Evolutionary conservation across 1,284 basidiomycete species (phyloP).

Genomic region (Pulchroboletus neoregius): DNA sequence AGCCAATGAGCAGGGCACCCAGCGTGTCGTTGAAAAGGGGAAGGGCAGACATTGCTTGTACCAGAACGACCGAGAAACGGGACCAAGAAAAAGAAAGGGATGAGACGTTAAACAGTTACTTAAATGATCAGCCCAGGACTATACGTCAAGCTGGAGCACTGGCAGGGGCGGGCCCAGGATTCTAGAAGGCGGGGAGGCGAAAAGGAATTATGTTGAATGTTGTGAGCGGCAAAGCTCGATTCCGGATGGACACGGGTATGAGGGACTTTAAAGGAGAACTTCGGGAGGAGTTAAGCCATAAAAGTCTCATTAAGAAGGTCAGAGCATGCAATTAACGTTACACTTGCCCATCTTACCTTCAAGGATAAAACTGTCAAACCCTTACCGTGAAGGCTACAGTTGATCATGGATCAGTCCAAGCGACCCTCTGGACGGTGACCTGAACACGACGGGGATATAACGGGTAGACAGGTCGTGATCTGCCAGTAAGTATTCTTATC

Average conservation of each 20-base stretch:
- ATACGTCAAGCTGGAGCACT: slow-evolving; percentile 11
- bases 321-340: slow-evolving; percentile 6
- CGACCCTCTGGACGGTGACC: too few species aligned
- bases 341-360: background rate
- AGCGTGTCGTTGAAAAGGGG: slow-evolving; percentile 47
- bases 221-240: background rate
- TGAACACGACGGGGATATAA: too few species aligned
- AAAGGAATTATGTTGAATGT: slow-evolving; percentile 1
- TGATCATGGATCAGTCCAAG: background rate
- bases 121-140: background rate
- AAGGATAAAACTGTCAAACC: slow-evolving; percentile 7
- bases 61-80: slow-evolving; percentile 1
- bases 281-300: slow-evolving; percentile 2
- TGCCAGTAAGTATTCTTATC: too few species aligned
- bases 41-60: slow-evolving; percentile 15
- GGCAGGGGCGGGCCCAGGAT: background rate
- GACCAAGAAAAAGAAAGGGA: background rate
- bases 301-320: background rate
- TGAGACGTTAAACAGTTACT: background rate
- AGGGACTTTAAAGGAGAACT: background rate
- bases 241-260: background rate
- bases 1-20: slow-evolving; percentile 56
- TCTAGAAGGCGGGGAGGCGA: slow-evolving; percentile 9
- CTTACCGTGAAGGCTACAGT: background rate
- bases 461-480: too few species aligned